Evolutionary conservation across 2,329 filamentous ascomycete species (phyloP), one percentile per base, ranked within the genome.

Genomic region (Neopestalotiopsis sp.): DNA sequence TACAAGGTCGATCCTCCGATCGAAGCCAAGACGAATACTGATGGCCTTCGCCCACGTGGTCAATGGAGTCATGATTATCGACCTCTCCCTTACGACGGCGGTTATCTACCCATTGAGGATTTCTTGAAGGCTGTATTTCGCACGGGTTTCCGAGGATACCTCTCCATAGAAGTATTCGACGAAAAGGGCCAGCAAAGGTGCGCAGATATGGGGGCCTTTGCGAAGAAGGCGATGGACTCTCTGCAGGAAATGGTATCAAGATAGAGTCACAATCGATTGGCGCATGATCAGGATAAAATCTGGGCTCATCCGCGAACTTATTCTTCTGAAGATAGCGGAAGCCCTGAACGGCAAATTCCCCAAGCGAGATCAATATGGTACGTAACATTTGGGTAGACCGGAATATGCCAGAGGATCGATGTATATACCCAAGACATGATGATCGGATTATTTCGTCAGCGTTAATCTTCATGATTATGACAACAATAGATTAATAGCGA

Each of bases 131-230:
- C 91, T 2, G 91, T 94, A 1, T 76, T 94, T 32, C 81, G 81
- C 68, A 94, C 92, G 0, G 91, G 92, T 0, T 92, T 92, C 70
- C 79, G 87, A 57, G 87, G 86, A 0, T 93, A 88, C 87, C 86
- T 93, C 70, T 90, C 88, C 0, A 87, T 92, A 69, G 91, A 94
- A 77, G 88, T 93, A 0, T 94, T 93, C 77, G 91, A 93, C 76
- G 81, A 84, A 1, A 84, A 84, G 40, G 85, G 82, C 69, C 81
- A 85, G 24, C 85, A 87, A 70, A 84, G 86, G 63, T 81, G 82
- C 73, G 69, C 79, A 10, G 75, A 80, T 62, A 75, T 88, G 76
- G 74, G 77, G 2, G 75, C 77, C 5, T 90, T 85, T 77, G 85
- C 86, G 61, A 80, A 81, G 72, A 81, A 83, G 66, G 88, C 86